Percentiles rank a stretch among this genome's conserved stretches.
These are phyloP conservation scores for Ogataea nakhonphanomensis DNA, from an alignment of 805 yeast species.

Conservation along the genomic window DNA sequence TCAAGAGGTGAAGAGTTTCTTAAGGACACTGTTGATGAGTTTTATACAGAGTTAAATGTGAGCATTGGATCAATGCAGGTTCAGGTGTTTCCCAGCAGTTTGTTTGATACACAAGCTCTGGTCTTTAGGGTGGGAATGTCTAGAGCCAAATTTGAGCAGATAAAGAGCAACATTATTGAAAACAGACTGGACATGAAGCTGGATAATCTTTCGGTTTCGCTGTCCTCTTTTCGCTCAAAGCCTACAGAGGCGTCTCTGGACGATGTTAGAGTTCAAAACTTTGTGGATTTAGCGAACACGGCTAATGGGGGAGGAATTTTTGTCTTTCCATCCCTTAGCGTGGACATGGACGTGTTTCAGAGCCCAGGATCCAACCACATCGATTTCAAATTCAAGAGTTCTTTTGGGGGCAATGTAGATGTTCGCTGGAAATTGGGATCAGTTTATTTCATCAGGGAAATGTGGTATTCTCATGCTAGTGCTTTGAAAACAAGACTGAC, in stretches of 20 bases:
- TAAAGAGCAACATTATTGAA: conserved; percentile 42
- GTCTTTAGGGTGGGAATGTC: conserved; percentile 55
- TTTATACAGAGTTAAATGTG: conserved; percentile 69
- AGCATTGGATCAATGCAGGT: conserved; percentile 51
- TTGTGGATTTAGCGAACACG: conserved; percentile 49
- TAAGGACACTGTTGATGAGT: conserved; percentile 33
- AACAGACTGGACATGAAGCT: conserved; percentile 60
- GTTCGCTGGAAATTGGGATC: conserved; percentile 94
- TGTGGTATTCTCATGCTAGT: conserved; percentile 83
- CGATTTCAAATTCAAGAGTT: conserved; percentile 64
- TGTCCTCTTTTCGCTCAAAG: conserved; percentile 55
- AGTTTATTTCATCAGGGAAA: conserved; percentile 82
- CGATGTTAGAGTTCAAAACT: conserved; percentile 48
- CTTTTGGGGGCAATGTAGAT: conserved; percentile 87
- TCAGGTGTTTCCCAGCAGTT: conserved; percentile 79
- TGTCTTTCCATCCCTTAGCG: conserved; percentile 69
- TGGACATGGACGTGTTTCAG: conserved; percentile 77
- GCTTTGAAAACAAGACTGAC: conserved; percentile 64
- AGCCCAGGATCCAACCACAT: conserved; percentile 47
- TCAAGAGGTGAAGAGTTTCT: conserved; percentile 13
- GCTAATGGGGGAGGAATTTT: conserved; percentile 81
- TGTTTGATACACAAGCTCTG: conserved; percentile 74
- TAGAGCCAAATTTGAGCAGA: conserved; percentile 50
- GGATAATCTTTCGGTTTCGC: conserved; percentile 61
- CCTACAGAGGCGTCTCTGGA: conserved; percentile 43